These are phyloP conservation scores for Sphagnum fallax DNA, from an alignment of 228 moss, liverwort and hornwort genomes.

Conservation along the genomic window DNA sequence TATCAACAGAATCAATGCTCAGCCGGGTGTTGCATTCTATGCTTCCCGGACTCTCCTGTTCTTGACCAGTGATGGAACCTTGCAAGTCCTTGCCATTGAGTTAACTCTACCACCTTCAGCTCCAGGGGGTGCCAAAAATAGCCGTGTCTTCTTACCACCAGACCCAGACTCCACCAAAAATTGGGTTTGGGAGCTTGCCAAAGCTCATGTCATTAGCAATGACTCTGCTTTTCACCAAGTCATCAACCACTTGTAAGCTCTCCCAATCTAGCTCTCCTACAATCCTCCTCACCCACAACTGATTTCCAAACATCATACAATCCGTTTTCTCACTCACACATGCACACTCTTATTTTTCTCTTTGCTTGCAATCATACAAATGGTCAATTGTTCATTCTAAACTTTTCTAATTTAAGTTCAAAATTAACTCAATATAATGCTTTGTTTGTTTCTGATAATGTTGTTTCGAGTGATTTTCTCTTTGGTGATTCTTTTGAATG, in stretches of 20 bases:
- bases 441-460: not conserved
- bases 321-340: too few species aligned
- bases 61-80: constrained; percentile 10
- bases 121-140: not conserved
- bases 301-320: too few species aligned
- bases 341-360: not conserved
- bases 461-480: not conserved
- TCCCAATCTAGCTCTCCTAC: too few species aligned
- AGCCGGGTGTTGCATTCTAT: constrained; percentile 4
- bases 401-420: not conserved
- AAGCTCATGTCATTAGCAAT: not conserved
- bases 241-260: constrained; percentile 5
- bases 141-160: constrained; percentile 1
- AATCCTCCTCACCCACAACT: not conserved
- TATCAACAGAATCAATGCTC: constrained; percentile 16
- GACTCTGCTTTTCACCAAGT: constrained; percentile 2
- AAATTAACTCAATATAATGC: too few species aligned
- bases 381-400: not conserved
- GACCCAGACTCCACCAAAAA: not conserved
- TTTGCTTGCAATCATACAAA: not conserved
- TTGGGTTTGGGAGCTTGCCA: constrained; percentile 9
- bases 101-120: not conserved
- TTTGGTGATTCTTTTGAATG: not conserved
- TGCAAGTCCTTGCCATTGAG: constrained; percentile 10
- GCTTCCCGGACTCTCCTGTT: constrained; percentile 22